Evolutionary conservation across 1,139 yeast genomes (phyloP), one percentile per base, ranked within the genome.

Genomic region (Lodderomyces oxycetoniae): DNA sequence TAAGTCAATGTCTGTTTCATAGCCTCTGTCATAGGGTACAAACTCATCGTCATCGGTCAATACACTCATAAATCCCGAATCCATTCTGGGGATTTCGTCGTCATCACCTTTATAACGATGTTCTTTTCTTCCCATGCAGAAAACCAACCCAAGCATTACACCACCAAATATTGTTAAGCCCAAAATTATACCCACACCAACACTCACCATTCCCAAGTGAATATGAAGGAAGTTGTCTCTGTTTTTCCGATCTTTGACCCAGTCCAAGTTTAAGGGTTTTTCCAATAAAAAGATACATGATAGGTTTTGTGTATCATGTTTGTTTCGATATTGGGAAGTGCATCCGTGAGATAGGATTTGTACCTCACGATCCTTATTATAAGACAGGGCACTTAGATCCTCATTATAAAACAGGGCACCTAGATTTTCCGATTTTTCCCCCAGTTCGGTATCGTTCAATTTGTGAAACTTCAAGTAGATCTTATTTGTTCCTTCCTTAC

Each of bases 271-370:
- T 24, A 68, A 47, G 4, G 91, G 89, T 35, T 78, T 65, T 47
- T 88, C 95, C 21, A 87, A 64, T 13, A 83, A 58, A 39, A 86
- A 74, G 2, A 88, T 77, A 39, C 95, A 86, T 1, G 80, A 61
- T 1, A 38, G 30, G 8, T 33, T 31, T 9, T 35, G 33, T 0
- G 49, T 47, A 22, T 57, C 49, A 12, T 49, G 43, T 5, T 42
- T 38, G 5, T 36, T 33, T 9, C 44, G 44, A 13, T 59, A 52
- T 7, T 76, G 41, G 1, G 50, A 64, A 0, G 88, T 69, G 46
- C 89, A 79, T 1, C 96, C 96, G 46, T 74, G 76, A 19, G 75
- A 69, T 15, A 82, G 42, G 6, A 88, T 61, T 34, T 79, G 63
- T 0, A 84, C 83, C 45, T 81, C 87, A 45, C 75, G 81, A 32